Base-by-base conservation (phyloP, 352 stramenopile species). In the Pythium oligandrum region DNA sequence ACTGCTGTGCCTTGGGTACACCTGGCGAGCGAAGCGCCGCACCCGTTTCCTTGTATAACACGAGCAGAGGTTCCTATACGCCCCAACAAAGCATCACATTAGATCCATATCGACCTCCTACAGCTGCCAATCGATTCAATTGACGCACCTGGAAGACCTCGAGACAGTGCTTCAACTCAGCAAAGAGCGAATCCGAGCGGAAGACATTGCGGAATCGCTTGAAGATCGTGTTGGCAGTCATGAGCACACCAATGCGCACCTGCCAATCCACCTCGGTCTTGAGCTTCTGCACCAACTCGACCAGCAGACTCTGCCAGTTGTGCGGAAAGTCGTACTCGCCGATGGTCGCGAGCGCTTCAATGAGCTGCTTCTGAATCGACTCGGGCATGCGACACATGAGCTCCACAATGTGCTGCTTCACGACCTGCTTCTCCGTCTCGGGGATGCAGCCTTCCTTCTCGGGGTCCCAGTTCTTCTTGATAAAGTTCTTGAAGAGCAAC, bases 211-310 rank as follows among this genome's bases (percentile, higher is more conserved):
- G 92, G 71, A 94, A 94, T 59, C 83, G 83, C 69, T 99, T 99
- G 68, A 99, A 96, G 50, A 99, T 98, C n/a, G 94, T 97, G 73
- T 99, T 99, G 11, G 96, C 93, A 6, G 97, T 99, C 62, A 98
- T 79, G 45, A 99, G 88, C 55, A 99, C 95, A 31, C 96, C 97
- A 51, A 96, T 95, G 48, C 97, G 86, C 43, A 98, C 86, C 44
- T 81, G 68, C 66, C 89, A 91, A 65, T 99, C 90, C 35, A 78
- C 52, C 55, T 96, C 80, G 5, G 72, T 81, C 63, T 83, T 69
- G 40, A 99, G 83, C 63, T 98, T 98, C 4, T 83, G 59, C 43
- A 99, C 93, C 32, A 99, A 75, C 53, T 98, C 81, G 26, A 83
- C 70, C 42, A 99, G 75, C 11, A 99, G 72, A 42, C 93, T 88